These are phyloP conservation scores for Phytophthora fragariae DNA, from an alignment of 352 stramenopile species.

Conservation along the genomic window DNA sequence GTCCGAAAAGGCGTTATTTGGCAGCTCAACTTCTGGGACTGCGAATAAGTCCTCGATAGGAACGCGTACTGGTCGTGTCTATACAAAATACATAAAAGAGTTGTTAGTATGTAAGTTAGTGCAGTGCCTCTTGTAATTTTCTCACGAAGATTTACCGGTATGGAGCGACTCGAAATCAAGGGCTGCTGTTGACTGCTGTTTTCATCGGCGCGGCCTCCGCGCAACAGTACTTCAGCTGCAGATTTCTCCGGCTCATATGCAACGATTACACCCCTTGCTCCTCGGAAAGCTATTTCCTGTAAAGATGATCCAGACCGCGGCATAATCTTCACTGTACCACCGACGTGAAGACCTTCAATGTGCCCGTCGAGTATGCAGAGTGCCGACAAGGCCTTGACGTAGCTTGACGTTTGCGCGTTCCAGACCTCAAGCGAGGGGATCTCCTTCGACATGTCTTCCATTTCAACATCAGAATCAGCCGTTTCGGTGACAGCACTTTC, in stretches of 20 bases:
- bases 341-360: conserved; percentile 83
- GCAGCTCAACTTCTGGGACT: conserved; percentile 79
- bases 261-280: conserved; percentile 77
- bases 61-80: conserved; percentile 83
- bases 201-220: conserved; percentile 53
- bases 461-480: conserved; percentile 81
- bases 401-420: conserved; percentile 55
- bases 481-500: conserved; percentile 19
- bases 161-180: conserved; percentile 33
- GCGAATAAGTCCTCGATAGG: conserved; percentile 84
- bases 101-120: conserved; percentile 4
- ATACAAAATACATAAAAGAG: conserved; percentile 16
- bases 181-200: conserved; percentile 42
- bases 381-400: conserved; percentile 76
- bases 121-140: not conserved
- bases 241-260: conserved; percentile 86
- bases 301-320: conserved; percentile 69
- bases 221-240: conserved; percentile 80
- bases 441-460: conserved; percentile 81
- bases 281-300: conserved; percentile 82
- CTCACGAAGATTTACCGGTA: conserved; percentile 50
- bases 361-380: conserved; percentile 87
- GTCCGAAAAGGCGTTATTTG: conserved; percentile 73
- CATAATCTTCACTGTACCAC: conserved; percentile 86
- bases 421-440: conserved; percentile 62